Conservation (phyloP, 2,329 filamentous ascomycete genomes). For the Trichoderma hamatum region DNA sequence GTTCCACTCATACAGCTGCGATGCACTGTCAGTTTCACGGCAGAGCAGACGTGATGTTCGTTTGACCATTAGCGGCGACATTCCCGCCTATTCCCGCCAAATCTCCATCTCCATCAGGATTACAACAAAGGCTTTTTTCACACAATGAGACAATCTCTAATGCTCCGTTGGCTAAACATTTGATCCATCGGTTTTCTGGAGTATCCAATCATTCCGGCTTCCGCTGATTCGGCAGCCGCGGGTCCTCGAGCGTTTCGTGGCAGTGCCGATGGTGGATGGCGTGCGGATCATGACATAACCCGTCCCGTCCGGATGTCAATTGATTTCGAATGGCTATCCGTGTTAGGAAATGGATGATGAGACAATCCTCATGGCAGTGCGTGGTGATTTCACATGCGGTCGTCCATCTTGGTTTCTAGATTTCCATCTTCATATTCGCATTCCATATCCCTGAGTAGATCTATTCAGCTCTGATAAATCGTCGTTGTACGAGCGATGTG, state of each 20-base stretch:
- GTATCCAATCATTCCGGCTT: conserved; percentile 4
- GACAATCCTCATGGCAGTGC: neutral
- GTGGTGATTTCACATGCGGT: neutral
- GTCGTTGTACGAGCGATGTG: neutral
- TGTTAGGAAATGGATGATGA: neutral
- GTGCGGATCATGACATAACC: conserved; percentile 16
- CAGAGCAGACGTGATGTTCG: neutral
- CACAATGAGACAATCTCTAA: neutral
- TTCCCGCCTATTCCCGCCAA: neutral
- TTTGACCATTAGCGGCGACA: neutral
- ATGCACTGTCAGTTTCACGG: neutral
- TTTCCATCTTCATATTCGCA: too few relatives aligned
- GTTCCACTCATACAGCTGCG: neutral
- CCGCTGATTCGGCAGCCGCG: neutral
- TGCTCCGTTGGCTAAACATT: neutral
- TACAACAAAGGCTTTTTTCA: neutral
- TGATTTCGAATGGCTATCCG: conserved; percentile 9
- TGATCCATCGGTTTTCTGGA: neutral
- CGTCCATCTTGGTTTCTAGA: too few relatives aligned
- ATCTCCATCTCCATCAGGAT: neutral
- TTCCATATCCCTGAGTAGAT: neutral
- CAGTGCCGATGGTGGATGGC: conserved; percentile 4
- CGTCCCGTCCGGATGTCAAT: neutral
- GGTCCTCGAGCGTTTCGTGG: conserved; percentile 3
- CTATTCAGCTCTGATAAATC: neutral